These are phyloP conservation scores for Hypoxylon sp. DNA, from an alignment of 2,329 filamentous ascomycete species.

Conservation along the genomic window DNA sequence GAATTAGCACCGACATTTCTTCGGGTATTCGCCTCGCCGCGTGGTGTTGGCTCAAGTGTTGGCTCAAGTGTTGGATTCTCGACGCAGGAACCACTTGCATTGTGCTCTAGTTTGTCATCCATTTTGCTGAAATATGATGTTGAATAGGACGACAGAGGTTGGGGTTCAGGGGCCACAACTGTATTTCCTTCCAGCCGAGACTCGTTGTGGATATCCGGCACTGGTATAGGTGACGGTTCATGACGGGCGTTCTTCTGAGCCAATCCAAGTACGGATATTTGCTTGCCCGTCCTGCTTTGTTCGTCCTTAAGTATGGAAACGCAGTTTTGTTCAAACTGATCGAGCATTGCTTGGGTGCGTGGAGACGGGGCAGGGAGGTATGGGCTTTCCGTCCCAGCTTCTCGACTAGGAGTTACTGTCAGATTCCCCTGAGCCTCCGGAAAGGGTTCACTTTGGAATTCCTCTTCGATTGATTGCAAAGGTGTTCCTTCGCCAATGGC, in stretches of 20 bases:
- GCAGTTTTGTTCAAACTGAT: slow-evolving; percentile 13
- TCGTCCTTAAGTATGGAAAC: slow-evolving; percentile 13
- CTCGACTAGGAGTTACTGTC: neutral
- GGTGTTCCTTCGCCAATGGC: neutral
- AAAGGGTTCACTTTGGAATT: neutral
- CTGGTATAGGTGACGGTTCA: neutral
- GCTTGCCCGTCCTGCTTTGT: slow-evolving; percentile 7
- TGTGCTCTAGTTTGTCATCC: neutral
- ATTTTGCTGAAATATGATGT: neutral
- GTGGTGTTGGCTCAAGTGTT: neutral
- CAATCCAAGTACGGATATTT: slow-evolving; percentile 15
- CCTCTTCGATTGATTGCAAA: slow-evolving; percentile 34
- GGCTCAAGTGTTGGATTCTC: neutral
- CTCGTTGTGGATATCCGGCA: neutral
- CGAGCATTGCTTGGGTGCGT: slow-evolving; percentile 13
- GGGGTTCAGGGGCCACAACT: neutral
- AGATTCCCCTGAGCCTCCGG: neutral
- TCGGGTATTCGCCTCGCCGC: neutral
- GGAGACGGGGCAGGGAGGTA: slow-evolving; percentile 19
- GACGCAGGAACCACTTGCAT: neutral
- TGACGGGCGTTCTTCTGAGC: neutral
- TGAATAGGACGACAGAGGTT: neutral
- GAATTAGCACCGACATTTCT: neutral
- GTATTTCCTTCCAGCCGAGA: neutral
- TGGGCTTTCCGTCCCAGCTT: neutral